A percentile compares a stretch with the other conserved stretches of the same genome.
Conservation (phyloP, 768 basidiomycete species). For the Lentinula raphanica region DNA sequence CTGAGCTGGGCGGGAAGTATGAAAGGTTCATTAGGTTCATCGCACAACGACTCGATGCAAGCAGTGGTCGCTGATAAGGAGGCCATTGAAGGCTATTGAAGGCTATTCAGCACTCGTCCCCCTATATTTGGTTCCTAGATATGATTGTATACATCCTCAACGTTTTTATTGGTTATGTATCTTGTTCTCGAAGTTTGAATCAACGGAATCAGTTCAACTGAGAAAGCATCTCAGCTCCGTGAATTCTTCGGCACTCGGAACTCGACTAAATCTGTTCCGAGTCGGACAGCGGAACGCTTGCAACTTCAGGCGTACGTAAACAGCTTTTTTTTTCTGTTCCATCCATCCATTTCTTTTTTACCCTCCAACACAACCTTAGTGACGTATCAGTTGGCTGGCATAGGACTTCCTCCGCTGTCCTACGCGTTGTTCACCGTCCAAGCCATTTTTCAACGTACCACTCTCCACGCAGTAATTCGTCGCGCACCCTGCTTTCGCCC, state of each 20-base stretch:
- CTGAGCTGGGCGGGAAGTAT: conserved; percentile 12
- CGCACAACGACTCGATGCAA: too few relatives aligned
- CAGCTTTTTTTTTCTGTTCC: neutral
- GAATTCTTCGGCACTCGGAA: too few relatives aligned
- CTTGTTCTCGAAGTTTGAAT: too few relatives aligned
- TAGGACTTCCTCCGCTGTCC: neutral
- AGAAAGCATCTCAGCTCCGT: too few relatives aligned
- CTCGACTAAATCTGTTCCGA: neutral
- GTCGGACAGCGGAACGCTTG: neutral
- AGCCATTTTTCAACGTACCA: neutral
- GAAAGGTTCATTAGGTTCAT: neutral
- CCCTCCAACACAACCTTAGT: neutral
- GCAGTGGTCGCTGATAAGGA: neutral
- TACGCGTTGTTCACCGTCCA: neutral
- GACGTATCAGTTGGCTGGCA: neutral
- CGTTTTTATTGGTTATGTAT: too few relatives aligned
- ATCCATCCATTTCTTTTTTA: neutral
- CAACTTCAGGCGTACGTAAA: neutral
- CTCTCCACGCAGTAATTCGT: neutral
- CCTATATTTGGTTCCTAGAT: neutral
- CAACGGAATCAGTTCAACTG: too few relatives aligned
- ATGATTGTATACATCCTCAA: too few relatives aligned
- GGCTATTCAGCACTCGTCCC: neutral
- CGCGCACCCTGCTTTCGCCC: neutral
- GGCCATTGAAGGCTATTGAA: neutral